Percentiles rank a stretch among this genome's conserved stretches.
Evolutionary conservation across 73 alveolate genomes (phyloP).

Genomic region (Breviolum minutum): DNA sequence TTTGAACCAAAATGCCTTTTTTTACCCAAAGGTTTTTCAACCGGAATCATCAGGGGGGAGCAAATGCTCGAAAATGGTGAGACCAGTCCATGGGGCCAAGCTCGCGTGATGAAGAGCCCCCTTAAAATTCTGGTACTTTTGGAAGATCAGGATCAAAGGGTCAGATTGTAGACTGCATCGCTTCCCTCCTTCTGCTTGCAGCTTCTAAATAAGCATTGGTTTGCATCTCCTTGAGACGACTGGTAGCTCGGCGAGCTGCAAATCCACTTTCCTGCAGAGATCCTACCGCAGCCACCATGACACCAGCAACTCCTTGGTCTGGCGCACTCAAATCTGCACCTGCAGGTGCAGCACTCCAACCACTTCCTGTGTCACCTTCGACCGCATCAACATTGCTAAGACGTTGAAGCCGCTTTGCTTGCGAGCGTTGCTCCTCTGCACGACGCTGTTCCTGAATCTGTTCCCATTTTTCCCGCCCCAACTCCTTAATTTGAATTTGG

Average conservation of each 20-base stretch:
- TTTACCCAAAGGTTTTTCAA: too few relatives aligned
- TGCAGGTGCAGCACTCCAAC: conserved; percentile 86
- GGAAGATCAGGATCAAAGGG: background rate
- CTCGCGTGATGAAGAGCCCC: background rate
- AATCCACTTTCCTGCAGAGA: conserved; percentile 86
- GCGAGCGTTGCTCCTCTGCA: conserved; percentile 59
- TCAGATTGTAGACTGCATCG: background rate
- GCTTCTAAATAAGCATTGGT: conserved; percentile 61
- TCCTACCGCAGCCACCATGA: conserved; percentile 92
- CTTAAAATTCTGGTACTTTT: background rate
- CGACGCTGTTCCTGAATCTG: conserved; percentile 58
- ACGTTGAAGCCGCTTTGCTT: conserved; percentile 62
- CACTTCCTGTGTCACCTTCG: conserved; percentile 86
- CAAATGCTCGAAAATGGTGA: conserved; percentile 17
- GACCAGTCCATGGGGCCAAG: background rate
- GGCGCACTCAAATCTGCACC: conserved; percentile 89
- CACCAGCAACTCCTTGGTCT: conserved; percentile 89
- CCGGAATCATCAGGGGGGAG: background rate
- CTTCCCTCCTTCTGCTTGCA: conserved; percentile 46
- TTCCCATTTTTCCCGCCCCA: conserved; percentile 53
- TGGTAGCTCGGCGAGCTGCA: conserved; percentile 81
- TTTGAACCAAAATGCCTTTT: too few relatives aligned
- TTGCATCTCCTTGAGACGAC: conserved; percentile 90
- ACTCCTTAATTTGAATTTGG: conserved; percentile 88
- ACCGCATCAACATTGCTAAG: conserved; percentile 71